phyloP scores from a whole-genome alignment of 192 early-diverging fungal genomes.

The Coemansia sp. region DNA sequence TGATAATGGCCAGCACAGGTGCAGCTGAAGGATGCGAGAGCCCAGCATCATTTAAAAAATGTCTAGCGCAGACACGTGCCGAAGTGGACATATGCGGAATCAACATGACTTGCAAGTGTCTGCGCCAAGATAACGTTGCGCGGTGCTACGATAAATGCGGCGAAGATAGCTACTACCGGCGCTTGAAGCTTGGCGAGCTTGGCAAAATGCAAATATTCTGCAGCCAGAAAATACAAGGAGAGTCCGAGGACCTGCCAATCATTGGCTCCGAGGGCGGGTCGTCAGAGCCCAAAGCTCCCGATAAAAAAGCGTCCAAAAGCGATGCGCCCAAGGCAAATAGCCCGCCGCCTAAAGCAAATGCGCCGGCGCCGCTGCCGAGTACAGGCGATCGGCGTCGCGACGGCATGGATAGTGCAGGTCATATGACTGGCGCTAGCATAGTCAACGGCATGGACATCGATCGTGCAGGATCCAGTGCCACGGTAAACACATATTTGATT shows the following conservation, averaged over 20 bases:
- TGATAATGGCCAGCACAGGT: neutral
- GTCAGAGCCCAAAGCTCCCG: constrained; percentile 1
- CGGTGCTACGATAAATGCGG: constrained; percentile 49
- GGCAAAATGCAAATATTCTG: constrained; percentile 47
- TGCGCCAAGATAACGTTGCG: constrained; percentile 37
- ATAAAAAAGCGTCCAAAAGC: neutral
- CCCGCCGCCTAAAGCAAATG: neutral
- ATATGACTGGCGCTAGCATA: constrained; percentile 11
- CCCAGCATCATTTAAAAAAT: constrained; percentile 47
- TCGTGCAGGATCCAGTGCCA: constrained; percentile 2
- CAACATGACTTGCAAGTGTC: constrained; percentile 52
- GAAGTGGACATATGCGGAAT: constrained; percentile 50
- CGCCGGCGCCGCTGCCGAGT: constrained; percentile 1
- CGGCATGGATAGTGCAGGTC: constrained; percentile 2
- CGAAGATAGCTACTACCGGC: constrained; percentile 33
- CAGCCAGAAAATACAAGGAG: constrained; percentile 36
- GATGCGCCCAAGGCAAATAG: neutral
- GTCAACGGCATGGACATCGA: constrained; percentile 15
- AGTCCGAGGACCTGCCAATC: constrained; percentile 48
- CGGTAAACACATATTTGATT: neutral
- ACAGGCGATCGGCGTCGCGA: constrained; percentile 6
- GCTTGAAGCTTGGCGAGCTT: constrained; percentile 32
- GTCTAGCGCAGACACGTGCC: constrained; percentile 44
- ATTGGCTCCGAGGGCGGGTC: constrained; percentile 27
- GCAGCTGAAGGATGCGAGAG: constrained; percentile 21